phyloP scores from a whole-genome alignment of 352 stramenopile species.

The Pythium chondricola region DNA sequence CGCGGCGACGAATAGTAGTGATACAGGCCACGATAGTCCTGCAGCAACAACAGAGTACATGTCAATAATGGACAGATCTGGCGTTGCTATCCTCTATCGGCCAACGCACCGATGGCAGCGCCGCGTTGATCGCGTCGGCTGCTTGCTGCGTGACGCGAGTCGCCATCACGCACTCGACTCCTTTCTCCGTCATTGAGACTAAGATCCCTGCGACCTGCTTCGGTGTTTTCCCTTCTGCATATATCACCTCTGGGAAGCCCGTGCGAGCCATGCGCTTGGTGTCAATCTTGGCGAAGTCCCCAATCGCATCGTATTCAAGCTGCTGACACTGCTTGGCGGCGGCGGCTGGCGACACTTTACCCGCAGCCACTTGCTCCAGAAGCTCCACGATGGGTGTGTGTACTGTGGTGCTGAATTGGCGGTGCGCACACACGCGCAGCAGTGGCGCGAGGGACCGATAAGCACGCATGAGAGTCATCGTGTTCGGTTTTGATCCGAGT shows the following conservation, averaged over 20 bases:
- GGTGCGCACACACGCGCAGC: too few species aligned
- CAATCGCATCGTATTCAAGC: conserved; percentile 48
- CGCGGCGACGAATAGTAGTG: conserved; percentile 61
- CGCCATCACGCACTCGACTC: conserved; percentile 67
- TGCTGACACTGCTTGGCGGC: conserved; percentile 24
- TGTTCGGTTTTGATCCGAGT: too few species aligned
- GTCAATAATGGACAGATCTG: too few species aligned
- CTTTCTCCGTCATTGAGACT: conserved; percentile 74
- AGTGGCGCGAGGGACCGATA: too few species aligned
- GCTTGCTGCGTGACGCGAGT: conserved; percentile 59
- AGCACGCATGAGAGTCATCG: too few species aligned
- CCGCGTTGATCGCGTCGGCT: conserved; percentile 30
- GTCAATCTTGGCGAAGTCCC: conserved; percentile 82
- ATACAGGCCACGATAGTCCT: conserved; percentile 4
- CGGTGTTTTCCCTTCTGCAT: conserved; percentile 90
- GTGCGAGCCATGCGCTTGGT: conserved; percentile 81
- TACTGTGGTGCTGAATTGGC: conserved; percentile 13
- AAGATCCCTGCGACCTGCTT: conserved; percentile 89
- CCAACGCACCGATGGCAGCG: conserved; percentile 27
- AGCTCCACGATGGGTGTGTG: conserved; percentile 32
- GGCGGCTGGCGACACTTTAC: conserved; percentile 29
- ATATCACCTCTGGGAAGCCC: conserved; percentile 95
- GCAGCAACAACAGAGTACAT: background rate
- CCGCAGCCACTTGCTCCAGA: conserved; percentile 49
- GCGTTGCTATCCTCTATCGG: too few species aligned